These are phyloP conservation scores for Scutellaria galericulata DNA, from an alignment of 257 asterid genomes.

Conservation along the genomic window DNA sequence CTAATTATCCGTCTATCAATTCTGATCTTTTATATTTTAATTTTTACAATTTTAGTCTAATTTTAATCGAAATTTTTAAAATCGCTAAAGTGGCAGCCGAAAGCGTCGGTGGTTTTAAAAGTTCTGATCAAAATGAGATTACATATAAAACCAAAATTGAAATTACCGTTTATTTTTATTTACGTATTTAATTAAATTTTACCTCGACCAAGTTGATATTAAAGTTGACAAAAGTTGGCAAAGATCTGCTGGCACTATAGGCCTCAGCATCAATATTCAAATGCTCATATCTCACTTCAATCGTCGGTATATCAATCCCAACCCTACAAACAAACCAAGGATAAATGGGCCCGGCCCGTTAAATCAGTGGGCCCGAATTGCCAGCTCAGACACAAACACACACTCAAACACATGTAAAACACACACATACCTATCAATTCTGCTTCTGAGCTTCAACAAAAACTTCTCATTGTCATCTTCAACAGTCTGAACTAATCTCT, in stretches of 20 bases:
- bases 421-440: constrained; percentile 55
- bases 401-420: too few species aligned
- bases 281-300: constrained; percentile 61
- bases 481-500: constrained; percentile 53
- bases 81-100: too few species aligned
- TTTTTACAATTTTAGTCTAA: not conserved
- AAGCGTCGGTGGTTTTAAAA: too few species aligned
- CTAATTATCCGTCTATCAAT: too few species aligned
- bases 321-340: constrained; percentile 39
- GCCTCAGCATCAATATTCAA: constrained; percentile 52
- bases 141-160: too few species aligned
- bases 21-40: not conserved
- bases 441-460: constrained; percentile 57
- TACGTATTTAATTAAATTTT: not conserved
- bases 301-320: constrained; percentile 61
- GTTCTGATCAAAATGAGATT: too few species aligned
- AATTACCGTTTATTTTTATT: too few species aligned
- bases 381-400: not conserved
- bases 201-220: constrained; percentile 52
- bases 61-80: too few species aligned
- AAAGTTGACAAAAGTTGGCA: constrained; percentile 59
- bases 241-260: constrained; percentile 43
- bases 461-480: constrained; percentile 71
- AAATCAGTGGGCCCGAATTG: too few species aligned
- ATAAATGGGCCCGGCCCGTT: too few species aligned